Evolutionary conservation across 2,329 filamentous ascomycete species (phyloP), one percentile per base, ranked within the genome.

Genomic region (Lecanicillium sp.): DNA sequence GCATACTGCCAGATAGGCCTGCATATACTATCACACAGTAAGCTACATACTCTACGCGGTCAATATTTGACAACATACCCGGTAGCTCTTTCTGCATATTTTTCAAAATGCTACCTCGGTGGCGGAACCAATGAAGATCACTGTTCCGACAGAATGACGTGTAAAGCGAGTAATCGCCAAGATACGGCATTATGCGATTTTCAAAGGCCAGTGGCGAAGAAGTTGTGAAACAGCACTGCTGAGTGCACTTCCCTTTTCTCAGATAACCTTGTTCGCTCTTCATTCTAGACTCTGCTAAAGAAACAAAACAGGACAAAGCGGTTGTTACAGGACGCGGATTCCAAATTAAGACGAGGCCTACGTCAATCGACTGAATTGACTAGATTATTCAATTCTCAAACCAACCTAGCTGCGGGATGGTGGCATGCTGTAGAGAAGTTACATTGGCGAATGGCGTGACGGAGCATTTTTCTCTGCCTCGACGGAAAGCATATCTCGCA

Each of bases 221-320:
- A 32, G 9, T 15, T 30, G 36, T 44, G 42, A 44, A 44, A 44
- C 42, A 3, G 11, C 15, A 36, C 10, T n/a, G 5, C 29, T 17
- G 21, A 14, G 20, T 24, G 23, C 6, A 14, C 38, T 7, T 21
- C 29, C 30, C 20, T 7, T n/a, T 17, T 15, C 26, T 15, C 4
- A 8, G 20, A 6, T 21, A 44, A 36, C 21, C 6, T 7, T 20
- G 11, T 5, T 44, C 12, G 36, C 19, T 20, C 3, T n/a, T 4
- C 3, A 36, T n/a, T 36, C 21, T 36, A 36, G 21, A 27, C 39
- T 9, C 11, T 9, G 5, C 5, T 12, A 27, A 44, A 10, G 21
- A 27, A 36, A 36, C 21, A 36, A 35, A 36, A 35, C n/a, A n/a
- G 32, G 42, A 44, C 42, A 27, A 44, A 44, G 42, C 30, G 42